Percentiles rank a stretch among this genome's conserved stretches.
Evolutionary conservation across 345 rosid genomes (phyloP).

Genomic region (Atalantia buxifolia): DNA sequence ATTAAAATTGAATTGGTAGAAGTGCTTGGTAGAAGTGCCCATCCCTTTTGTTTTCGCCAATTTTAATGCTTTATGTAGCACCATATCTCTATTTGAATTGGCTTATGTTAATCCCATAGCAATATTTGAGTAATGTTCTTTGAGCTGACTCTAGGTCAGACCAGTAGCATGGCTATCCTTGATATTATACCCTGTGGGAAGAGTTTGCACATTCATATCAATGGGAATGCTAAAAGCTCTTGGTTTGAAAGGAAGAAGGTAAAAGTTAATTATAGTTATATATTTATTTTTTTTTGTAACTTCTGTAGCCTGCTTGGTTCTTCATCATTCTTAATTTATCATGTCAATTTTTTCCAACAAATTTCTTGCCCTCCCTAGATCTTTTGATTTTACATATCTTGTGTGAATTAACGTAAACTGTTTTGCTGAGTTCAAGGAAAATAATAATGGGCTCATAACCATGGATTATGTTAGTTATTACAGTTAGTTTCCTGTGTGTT

Average conservation of each 20-base stretch:
- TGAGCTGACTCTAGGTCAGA: constrained; percentile 76
- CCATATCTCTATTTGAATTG: neutral
- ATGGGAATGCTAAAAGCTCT: constrained; percentile 96
- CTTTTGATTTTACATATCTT: neutral
- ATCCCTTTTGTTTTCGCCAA: neutral
- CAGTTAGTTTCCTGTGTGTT: no score
- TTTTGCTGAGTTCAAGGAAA: neutral
- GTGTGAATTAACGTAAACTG: neutral
- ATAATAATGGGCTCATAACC: neutral
- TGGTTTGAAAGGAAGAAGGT: constrained; percentile 97
- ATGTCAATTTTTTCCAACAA: neutral
- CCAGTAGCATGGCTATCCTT: constrained; percentile 99
- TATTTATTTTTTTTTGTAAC: neutral
- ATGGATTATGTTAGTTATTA: neutral
- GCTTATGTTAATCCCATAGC: constrained; percentile 6
- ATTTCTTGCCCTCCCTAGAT: neutral
- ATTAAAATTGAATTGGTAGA: no score
- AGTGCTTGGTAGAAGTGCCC: neutral
- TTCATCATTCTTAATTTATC: neutral
- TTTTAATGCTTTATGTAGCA: neutral
- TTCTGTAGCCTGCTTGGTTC: neutral
- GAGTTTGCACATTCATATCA: constrained; percentile 87
- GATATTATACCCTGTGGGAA: constrained; percentile 90
- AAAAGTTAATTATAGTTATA: neutral
- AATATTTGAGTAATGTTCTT: constrained; percentile 32